Evolutionary conservation across 768 basidiomycete genomes (phyloP), one percentile per base, ranked within the genome.

Genomic region (Gloeophyllum trabeum): DNA sequence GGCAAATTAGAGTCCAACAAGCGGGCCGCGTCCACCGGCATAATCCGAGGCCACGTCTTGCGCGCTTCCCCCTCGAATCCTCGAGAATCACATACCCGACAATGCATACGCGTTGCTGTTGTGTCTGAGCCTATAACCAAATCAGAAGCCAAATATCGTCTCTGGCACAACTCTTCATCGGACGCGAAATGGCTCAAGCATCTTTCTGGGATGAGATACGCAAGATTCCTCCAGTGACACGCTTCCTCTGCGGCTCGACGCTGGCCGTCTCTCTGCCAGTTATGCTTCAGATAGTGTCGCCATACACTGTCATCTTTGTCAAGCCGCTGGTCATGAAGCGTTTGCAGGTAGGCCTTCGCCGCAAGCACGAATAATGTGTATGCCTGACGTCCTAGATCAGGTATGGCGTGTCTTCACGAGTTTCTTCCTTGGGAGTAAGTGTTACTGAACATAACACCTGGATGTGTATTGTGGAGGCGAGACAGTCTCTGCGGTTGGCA

Each of bases 191-290:
- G 51, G 41, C 51, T 6, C 40, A 51, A 35, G 39, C 57, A 4
- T 51, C 45, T 13, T 55, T 63, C 47, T 43, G 48, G 53, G 56
- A 56, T 35, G 82, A 89, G 63, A 59, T 90, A 41, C 74, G 68
- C 51, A 89, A 87, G 63, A 85, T 91, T 1, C 88, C 89, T 0
- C 81, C 82, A 24, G 80, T 92, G 26, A 90, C 89, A 4, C 76
- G 89, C 24, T 76, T 79, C 43, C 56, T 87, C 4, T 68, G 74
- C 44, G 64, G 61, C 18, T 81, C 84, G 1, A 73, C 76, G 2
- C 53, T 85, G 2, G 75, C 61, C 0, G 63, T 87, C 28, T 75
- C 86, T 0, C 18, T 79, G 1, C 71, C 84, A 0, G 62, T 71
- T 21, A 54, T 83, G 46, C 56, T 79, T 49, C 61, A 71, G 10